A percentile compares a stretch with the other conserved stretches of the same genome.
phyloP scores from a whole-genome alignment of 257 asterid genomes.

The Solanum lycopersicoides region DNA sequence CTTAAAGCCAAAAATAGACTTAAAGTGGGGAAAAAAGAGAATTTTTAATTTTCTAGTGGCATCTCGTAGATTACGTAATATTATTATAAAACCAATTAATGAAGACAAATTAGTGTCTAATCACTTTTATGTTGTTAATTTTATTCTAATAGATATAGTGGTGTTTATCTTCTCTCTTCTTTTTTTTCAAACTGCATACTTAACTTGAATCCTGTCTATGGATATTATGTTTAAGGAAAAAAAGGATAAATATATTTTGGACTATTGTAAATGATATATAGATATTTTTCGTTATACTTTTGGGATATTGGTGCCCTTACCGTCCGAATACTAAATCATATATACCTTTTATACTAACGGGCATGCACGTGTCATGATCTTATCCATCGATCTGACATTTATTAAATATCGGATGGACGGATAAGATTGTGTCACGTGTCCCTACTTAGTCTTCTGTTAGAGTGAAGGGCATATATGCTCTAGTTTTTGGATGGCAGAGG shows the following conservation, averaged over 20 bases:
- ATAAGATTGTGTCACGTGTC: too few species aligned
- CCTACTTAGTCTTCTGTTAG: too few species aligned
- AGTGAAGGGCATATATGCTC: too few species aligned
- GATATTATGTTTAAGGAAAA: background rate
- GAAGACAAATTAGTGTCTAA: background rate
- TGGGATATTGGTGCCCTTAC: fast-evolving
- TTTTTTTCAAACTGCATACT: background rate
- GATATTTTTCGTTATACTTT: fast-evolving
- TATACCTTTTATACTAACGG: too few species aligned
- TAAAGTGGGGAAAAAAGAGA: background rate
- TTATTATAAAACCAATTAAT: background rate
- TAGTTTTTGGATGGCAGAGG: too few species aligned
- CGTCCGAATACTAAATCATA: too few species aligned
- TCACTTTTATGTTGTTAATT: background rate
- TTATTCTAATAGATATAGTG: background rate
- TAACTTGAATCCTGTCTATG: background rate
- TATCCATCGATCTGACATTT: fast-evolving
- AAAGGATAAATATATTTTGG: fast-evolving
- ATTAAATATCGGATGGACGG: fast-evolving
- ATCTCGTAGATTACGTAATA: background rate
- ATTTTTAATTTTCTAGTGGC: background rate
- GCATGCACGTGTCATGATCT: too few species aligned
- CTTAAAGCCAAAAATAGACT: background rate
- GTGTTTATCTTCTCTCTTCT: background rate
- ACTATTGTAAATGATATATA: too few species aligned